Evolutionary conservation across 371 early-diverging fungal genomes (phyloP).

Genomic region (Blakeslea trispora): DNA sequence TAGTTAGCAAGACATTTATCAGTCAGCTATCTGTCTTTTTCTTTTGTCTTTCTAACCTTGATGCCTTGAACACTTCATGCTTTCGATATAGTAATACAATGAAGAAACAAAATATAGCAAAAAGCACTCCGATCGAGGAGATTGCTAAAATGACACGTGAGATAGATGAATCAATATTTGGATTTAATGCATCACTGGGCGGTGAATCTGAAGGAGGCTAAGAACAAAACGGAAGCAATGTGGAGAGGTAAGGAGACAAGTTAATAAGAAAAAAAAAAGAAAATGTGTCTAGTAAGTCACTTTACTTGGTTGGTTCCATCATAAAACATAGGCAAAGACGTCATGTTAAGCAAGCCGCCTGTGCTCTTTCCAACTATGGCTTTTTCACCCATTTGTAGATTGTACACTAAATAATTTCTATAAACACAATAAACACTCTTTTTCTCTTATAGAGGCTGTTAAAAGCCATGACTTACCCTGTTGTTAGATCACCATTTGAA

Average conservation of each 20-base stretch:
- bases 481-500: conserved; percentile 54
- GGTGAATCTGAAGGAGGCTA: conserved; percentile 58
- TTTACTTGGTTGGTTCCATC: conserved; percentile 47
- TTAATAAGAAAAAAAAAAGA: conserved; percentile 8
- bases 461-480: too few relatives aligned
- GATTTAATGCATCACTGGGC: conserved; percentile 53
- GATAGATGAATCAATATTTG: conserved; percentile 45
- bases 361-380: conserved; percentile 48
- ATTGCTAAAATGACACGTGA: conserved; percentile 47
- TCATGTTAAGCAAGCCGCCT: conserved; percentile 47
- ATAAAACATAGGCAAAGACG: conserved; percentile 50
- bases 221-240: background rate
- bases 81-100: conserved; percentile 43
- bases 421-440: background rate
- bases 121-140: conserved; percentile 38
- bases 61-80: conserved; percentile 58
- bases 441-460: too few relatives aligned
- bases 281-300: too few relatives aligned
- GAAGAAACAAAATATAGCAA: conserved; percentile 35
- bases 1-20: background rate
- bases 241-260: too few relatives aligned
- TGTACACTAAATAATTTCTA: conserved; percentile 60
- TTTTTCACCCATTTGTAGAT: conserved; percentile 46
- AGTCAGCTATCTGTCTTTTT: too few relatives aligned
- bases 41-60: too few relatives aligned